Conservation (phyloP, 1,284 basidiomycete genomes). For the Austroboletus novae-zelandiae region DNA sequence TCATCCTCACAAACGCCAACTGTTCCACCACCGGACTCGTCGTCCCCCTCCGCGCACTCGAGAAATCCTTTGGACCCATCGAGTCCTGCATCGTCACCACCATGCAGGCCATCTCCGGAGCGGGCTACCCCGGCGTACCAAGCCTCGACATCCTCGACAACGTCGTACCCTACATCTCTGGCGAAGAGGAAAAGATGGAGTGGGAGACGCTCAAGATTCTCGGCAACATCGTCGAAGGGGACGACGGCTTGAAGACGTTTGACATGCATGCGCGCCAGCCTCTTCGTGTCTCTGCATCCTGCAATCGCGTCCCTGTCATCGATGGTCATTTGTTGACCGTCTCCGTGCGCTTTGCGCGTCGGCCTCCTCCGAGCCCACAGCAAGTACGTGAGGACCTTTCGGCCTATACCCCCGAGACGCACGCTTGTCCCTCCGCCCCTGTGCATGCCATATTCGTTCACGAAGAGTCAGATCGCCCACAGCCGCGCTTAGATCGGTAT, state of each 20-base stretch:
- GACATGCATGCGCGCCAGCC: slow-evolving; percentile 84
- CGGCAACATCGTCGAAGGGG: slow-evolving; percentile 67
- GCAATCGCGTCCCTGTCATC: slow-evolving; percentile 91
- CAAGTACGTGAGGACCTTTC: slow-evolving; percentile 83
- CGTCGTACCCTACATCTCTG: slow-evolving; percentile 91
- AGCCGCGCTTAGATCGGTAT: slow-evolving; percentile 90
- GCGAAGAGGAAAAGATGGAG: slow-evolving; percentile 99
- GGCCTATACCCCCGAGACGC: slow-evolving; percentile 77
- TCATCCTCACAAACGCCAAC: slow-evolving; percentile 98
- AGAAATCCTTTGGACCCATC: slow-evolving; percentile 90
- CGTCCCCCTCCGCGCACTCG: slow-evolving; percentile 90
- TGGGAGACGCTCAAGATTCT: slow-evolving; percentile 99
- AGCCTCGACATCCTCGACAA: slow-evolving; percentile 95
- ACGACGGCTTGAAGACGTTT: slow-evolving; percentile 60
- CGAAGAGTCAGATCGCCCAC: slow-evolving; percentile 90
- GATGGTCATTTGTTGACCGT: slow-evolving; percentile 92
- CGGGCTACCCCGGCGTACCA: slow-evolving; percentile 93
- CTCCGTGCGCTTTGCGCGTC: slow-evolving; percentile 78
- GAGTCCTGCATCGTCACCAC: slow-evolving; percentile 91
- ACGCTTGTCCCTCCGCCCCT: slow-evolving; percentile 86
- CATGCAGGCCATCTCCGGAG: slow-evolving; percentile 97
- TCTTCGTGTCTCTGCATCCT: slow-evolving; percentile 85
- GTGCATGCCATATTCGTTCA: slow-evolving; percentile 87
- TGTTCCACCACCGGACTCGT: slow-evolving; percentile 96
- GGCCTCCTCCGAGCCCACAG: slow-evolving; percentile 84